Conservation (phyloP, 192 early-diverging fungal species). For the Phycomyces nitens region DNA sequence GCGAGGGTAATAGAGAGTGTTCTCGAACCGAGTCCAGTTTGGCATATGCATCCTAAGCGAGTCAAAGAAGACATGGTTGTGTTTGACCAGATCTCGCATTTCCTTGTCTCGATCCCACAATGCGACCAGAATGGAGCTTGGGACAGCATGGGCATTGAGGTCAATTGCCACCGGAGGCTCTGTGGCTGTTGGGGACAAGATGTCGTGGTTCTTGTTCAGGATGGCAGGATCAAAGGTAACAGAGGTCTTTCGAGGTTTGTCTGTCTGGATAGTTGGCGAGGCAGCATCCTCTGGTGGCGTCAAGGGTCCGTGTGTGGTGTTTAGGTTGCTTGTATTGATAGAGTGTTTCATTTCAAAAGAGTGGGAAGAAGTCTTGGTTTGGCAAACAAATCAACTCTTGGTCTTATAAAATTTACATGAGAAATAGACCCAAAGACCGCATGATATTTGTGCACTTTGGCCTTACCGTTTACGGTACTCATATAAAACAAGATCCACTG, state of each 20-base stretch:
- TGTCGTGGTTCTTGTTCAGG: neutral
- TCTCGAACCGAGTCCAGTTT: conserved; percentile 31
- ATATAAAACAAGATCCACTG: too few species aligned
- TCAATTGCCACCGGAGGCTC: conserved; percentile 11
- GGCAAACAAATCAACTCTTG: too few species aligned
- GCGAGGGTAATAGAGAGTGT: conserved; percentile 24
- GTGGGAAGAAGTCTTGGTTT: too few species aligned
- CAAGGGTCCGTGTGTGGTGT: conserved; percentile 6
- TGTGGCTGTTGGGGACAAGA: conserved; percentile 1
- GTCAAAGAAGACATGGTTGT: conserved; percentile 32
- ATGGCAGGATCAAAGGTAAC: conserved; percentile 34
- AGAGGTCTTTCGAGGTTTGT: conserved; percentile 22
- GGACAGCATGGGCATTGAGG: conserved; percentile 28
- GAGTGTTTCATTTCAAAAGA: too few species aligned
- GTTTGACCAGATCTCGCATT: conserved; percentile 30
- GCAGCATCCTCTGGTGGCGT: conserved; percentile 16
- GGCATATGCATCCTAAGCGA: conserved; percentile 21
- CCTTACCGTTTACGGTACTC: too few species aligned
- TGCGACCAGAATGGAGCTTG: conserved; percentile 34
- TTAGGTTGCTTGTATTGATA: neutral
- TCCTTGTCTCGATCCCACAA: conserved; percentile 33
- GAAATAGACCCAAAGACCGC: too few species aligned
- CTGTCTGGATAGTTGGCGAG: neutral
- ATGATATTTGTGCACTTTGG: too few species aligned
- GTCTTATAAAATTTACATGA: too few species aligned